These are phyloP conservation scores for Pezicula carpinea DNA, from an alignment of 2,329 filamentous ascomycete genomes.

Conservation along the genomic window DNA sequence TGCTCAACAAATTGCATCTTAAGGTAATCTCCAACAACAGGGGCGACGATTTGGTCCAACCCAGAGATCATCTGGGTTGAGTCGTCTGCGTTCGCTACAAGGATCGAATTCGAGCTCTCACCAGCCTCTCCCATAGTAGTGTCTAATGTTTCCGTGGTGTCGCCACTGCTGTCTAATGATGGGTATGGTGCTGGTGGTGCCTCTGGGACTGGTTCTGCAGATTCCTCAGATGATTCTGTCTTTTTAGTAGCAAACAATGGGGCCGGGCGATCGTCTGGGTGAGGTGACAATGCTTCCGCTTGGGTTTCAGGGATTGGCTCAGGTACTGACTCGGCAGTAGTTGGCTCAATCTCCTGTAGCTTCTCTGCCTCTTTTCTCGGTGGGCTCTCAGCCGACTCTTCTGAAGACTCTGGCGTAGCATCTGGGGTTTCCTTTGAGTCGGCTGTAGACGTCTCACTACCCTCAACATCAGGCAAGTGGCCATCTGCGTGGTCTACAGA, in stretches of 20 bases:
- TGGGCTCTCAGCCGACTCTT: slow-evolving; percentile 19
- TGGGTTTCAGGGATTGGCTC: neutral
- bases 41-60: slow-evolving; percentile 29
- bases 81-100: slow-evolving; percentile 24
- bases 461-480: slow-evolving; percentile 7
- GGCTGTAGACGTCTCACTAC: slow-evolving; percentile 7
- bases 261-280: slow-evolving; percentile 63
- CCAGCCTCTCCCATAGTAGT: slow-evolving; percentile 29
- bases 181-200: slow-evolving; percentile 14
- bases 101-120: slow-evolving; percentile 24
- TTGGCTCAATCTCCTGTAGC: slow-evolving; percentile 8
- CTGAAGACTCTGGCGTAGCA: slow-evolving; percentile 14
- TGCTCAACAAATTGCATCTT: slow-evolving; percentile 97
- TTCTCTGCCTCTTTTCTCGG: slow-evolving; percentile 9
- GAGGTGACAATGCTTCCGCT: slow-evolving; percentile 39
- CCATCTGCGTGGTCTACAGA: slow-evolving; percentile 10
- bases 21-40: slow-evolving; percentile 88
- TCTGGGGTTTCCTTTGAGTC: slow-evolving; percentile 10
- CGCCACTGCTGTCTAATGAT: slow-evolving; percentile 9
- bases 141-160: slow-evolving; percentile 21
- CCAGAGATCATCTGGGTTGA: slow-evolving; percentile 10
- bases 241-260: slow-evolving; percentile 54
- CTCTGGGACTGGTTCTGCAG: slow-evolving; percentile 1
- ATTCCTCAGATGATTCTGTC: slow-evolving; percentile 13
- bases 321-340: too few species aligned